phyloP scores from a whole-genome alignment of 2,329 filamentous ascomycete genomes.

The Rhinocladiella similis region DNA sequence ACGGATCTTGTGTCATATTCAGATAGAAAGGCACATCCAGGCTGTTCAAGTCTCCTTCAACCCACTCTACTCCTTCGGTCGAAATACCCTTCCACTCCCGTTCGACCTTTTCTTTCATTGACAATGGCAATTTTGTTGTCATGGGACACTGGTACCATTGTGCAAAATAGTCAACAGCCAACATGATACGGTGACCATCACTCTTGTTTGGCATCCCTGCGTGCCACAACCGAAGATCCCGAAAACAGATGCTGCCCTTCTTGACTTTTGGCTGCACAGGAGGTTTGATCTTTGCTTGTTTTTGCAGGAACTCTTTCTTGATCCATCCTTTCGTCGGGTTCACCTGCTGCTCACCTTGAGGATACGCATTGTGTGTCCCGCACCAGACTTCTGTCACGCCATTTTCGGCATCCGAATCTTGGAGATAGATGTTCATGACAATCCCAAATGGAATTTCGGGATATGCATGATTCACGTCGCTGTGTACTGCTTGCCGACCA shows the following conservation, averaged over 20 bases:
- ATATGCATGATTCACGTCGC: conserved; percentile 48
- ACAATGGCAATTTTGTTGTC: conserved; percentile 15
- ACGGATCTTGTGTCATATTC: conserved; percentile 20
- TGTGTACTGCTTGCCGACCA: conserved; percentile 42
- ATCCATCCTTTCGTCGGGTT: conserved; percentile 36
- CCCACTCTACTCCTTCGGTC: conserved; percentile 16
- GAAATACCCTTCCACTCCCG: conserved; percentile 16
- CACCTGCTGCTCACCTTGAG: conserved; percentile 37
- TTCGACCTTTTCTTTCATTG: conserved; percentile 16
- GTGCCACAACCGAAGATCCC: conserved; percentile 64
- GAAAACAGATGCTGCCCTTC: conserved; percentile 57
- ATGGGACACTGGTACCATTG: conserved; percentile 22
- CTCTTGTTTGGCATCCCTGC: conserved; percentile 61
- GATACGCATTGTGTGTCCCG: conserved; percentile 45
- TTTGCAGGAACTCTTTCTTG: conserved; percentile 34
- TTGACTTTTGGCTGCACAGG: conserved; percentile 42
- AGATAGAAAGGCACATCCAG: conserved; percentile 16
- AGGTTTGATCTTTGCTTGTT: conserved; percentile 33
- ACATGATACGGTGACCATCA: conserved; percentile 47
- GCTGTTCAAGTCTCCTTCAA: conserved; percentile 14
- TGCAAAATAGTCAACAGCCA: conserved; percentile 36
- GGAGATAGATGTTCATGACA: conserved; percentile 49
- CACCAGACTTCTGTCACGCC: conserved; percentile 54
- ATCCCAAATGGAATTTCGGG: conserved; percentile 48
- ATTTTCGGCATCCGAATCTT: conserved; percentile 46